Evolutionary conservation across 768 basidiomycete genomes (phyloP).

Genomic region (Phanerodontia chrysosporium): DNA sequence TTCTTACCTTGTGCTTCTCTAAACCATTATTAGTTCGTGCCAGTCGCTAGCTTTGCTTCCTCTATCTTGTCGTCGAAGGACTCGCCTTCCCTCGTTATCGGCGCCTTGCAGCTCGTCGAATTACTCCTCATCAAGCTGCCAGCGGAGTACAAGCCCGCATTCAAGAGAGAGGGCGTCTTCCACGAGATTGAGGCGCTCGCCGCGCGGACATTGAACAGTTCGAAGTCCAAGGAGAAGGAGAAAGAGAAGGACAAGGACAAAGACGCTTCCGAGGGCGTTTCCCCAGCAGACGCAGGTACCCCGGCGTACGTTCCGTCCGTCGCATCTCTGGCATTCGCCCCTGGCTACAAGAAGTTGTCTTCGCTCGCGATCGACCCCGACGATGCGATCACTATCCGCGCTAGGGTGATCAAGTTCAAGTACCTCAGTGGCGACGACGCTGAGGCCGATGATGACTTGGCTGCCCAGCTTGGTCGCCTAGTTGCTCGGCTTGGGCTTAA

Average conservation of each 20-base stretch:
- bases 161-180: constrained; percentile 93
- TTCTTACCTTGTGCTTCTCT: background rate
- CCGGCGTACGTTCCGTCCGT: constrained; percentile 33
- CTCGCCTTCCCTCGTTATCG: constrained; percentile 79
- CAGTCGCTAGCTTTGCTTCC: constrained; percentile 92
- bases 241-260: constrained; percentile 31
- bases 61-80: constrained; percentile 92
- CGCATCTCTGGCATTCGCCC: constrained; percentile 42
- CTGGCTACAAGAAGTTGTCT: constrained; percentile 66
- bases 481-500: constrained; percentile 59
- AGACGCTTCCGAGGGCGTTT: constrained; percentile 33
- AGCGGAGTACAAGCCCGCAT: constrained; percentile 78
- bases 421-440: constrained; percentile 59
- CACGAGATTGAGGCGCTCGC: constrained; percentile 87
- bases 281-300: constrained; percentile 34
- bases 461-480: constrained; percentile 56
- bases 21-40: constrained; percentile 67
- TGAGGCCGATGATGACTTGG: constrained; percentile 55
- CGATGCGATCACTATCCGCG: constrained; percentile 90
- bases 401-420: constrained; percentile 84
- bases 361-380: constrained; percentile 74
- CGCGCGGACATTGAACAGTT: constrained; percentile 51
- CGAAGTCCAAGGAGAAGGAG: constrained; percentile 45
- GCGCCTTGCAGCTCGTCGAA: constrained; percentile 91
- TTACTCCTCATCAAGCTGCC: constrained; percentile 83